Evolutionary conservation across 805 yeast species (phyloP).

Genomic region (Kodamaea neixiangensis): DNA sequence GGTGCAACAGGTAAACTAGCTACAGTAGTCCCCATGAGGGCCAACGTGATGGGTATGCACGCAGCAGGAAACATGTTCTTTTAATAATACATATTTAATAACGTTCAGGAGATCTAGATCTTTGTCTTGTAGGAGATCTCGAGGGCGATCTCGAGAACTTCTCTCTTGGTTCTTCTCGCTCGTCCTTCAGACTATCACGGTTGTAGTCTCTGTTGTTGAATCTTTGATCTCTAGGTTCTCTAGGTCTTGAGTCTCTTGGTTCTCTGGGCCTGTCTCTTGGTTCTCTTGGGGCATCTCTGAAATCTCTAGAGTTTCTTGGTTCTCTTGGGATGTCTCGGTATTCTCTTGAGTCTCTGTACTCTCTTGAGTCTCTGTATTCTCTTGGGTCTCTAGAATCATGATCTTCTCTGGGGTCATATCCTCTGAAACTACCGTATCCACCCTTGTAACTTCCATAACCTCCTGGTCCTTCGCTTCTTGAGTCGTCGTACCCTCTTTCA

Average conservation of each 20-base stretch:
- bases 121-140: slow-evolving; percentile 22
- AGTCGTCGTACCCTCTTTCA: not conserved
- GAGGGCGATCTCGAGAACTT: slow-evolving; percentile 43
- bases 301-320: slow-evolving; percentile 19
- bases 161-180: slow-evolving; percentile 21
- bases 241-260: not conserved
- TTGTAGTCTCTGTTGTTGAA: slow-evolving; percentile 18
- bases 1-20: not conserved
- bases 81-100: slow-evolving; percentile 11
- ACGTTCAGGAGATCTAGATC: slow-evolving; percentile 24
- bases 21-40: not conserved
- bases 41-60: not conserved
- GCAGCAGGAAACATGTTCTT: not conserved
- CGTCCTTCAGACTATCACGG: slow-evolving; percentile 8
- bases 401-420: slow-evolving; percentile 5
- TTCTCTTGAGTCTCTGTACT: slow-evolving; percentile 20
- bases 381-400: slow-evolving; percentile 16
- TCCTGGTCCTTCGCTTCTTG: slow-evolving; percentile 11
- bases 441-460: slow-evolving; percentile 15
- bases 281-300: slow-evolving; percentile 7
- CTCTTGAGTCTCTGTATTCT: slow-evolving; percentile 17
- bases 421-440: slow-evolving; percentile 20
- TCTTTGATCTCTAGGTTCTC: slow-evolving; percentile 17
- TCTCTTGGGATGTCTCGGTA: slow-evolving; percentile 15
- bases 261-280: slow-evolving; percentile 11